Base-by-base conservation (phyloP, 2,329 filamentous ascomycete species). In the Fusarium musae region DNA sequence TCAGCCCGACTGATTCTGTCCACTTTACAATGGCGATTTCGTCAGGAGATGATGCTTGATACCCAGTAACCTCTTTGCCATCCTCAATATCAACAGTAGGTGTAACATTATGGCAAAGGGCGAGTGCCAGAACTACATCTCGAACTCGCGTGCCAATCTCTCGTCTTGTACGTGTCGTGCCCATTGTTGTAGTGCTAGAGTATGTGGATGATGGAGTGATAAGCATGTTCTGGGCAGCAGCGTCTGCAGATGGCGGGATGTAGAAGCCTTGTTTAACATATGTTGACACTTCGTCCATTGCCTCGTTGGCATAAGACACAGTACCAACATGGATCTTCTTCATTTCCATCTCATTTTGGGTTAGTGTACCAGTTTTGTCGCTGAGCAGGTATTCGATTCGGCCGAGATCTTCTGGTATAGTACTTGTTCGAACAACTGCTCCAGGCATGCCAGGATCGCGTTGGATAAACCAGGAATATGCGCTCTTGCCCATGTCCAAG, bases 321-420 rank as follows among this genome's bases (percentile, higher is more conserved):
- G 96, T 99, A 15, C 97, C 96, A 59, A 99, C 94, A 78, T 99
- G 97, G 10, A 99, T 96, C 83, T 99, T 99, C 80, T 97, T 97
- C 88, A 99, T 92, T 79, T 98, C 96, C 95, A 98, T 98, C 79
- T 97, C 94, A 78, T 99, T 99, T 77, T 98, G 95, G 1, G 96
- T 99, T 67, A 99, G 83, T 4, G 96, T 99, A n/a, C 96, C 96
- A 2, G 96, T 99, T 83, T 99, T 99, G 82, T 99, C 96, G 72
- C 94, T 98, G 36, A 99, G 87, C 5, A 99, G 87, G 80, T 99
- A 99, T 82, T 99, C 96, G 49, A 99, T 97, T 30, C 97, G 90
- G 12, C 96, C 96, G 6, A 99, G 85, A 78, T 99, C 96, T 82
- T 99, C 96, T 0, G 96, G 97, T 50, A 99, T 99, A 0, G 96